A percentile compares a stretch with the other conserved stretches of the same genome.
Evolutionary conservation across 805 yeast species (phyloP).

Genomic region (Diddensiella caesifluorescens): DNA sequence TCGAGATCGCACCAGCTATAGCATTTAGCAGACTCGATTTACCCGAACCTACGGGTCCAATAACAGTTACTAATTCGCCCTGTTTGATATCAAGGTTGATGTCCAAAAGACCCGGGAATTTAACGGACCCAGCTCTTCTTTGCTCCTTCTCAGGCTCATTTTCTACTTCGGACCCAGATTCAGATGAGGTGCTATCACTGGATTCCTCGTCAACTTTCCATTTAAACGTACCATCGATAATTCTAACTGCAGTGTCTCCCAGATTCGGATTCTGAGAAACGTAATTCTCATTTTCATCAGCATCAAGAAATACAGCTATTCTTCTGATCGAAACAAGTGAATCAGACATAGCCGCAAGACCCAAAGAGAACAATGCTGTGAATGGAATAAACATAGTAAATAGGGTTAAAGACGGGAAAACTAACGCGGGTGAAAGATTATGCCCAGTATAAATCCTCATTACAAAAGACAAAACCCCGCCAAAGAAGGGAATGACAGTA

Average conservation of each 20-base stretch:
- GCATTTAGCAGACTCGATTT: constrained; percentile 62
- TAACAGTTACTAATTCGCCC: constrained; percentile 61
- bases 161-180: constrained; percentile 22
- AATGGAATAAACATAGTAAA: constrained; percentile 65
- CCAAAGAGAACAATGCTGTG: constrained; percentile 57
- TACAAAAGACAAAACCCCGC: constrained; percentile 58
- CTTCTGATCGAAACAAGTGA: constrained; percentile 87
- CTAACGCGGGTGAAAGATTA: constrained; percentile 47
- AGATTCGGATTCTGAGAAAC: constrained; percentile 23
- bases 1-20: constrained; percentile 59
- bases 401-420: constrained; percentile 66
- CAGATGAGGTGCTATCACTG: constrained; percentile 24
- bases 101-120: constrained; percentile 32
- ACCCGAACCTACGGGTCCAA: constrained; percentile 71
- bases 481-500: constrained; percentile 57
- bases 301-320: constrained; percentile 64
- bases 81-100: constrained; percentile 46
- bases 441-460: constrained; percentile 41
- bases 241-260: constrained; percentile 42
- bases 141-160: constrained; percentile 1
- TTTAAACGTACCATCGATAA: constrained; percentile 51
- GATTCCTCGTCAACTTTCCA: constrained; percentile 40
- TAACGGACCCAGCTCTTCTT: constrained; percentile 23
- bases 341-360: constrained; percentile 77
- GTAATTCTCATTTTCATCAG: constrained; percentile 35